Base-by-base conservation (phyloP, 805 yeast genomes). In the Pichia membranifaciens region DNA sequence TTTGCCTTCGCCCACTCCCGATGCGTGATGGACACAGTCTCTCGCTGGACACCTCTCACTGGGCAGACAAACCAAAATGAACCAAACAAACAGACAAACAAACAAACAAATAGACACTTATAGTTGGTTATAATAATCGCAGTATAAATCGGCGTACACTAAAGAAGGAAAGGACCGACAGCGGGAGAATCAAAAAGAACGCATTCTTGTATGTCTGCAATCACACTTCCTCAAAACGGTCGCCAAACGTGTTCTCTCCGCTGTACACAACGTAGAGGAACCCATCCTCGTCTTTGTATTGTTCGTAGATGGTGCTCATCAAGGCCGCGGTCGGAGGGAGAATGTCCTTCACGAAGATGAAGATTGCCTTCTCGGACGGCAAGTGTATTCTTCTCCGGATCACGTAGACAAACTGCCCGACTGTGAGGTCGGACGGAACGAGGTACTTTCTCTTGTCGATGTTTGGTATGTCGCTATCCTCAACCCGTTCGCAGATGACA, bases 311-410 rank as follows among this genome's bases (percentile, higher is more conserved):
- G 21, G 93, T 78, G 58, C 95, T 84, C 93, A 93, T 88, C 56
- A 93, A 77, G 16, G 98, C 96, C 18, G 98, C 97, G 3, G 99
- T 93, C 41, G 98, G 98, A 10, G 99, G 99, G 57, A 93, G 76
- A 48, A 93, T 89, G 66, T 93, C 99, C 64, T 93, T 91, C 54
- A 93, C 96, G 66, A 93, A 93, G 56, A 93, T 89, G 69, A 93
- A 93, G 55, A 93, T 91, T 38, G 99, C 99, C 82, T 91, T 90
- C 68, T 93, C 99, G 25, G 96, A 86, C 41, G 96, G 96, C 54
- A 93, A 77, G 73, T 86, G 86, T 67, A 93, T 90, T 67, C 99
- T 84, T 71, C 91, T 90, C 69, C 99, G 83, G 58, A 93, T 88
- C 51, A 93, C 99, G 63, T 93, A 93, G 39, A 93, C 99, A 71